These are phyloP conservation scores for Nectriaceae sp. DNA, from an alignment of 2,329 filamentous ascomycete genomes.

Conservation along the genomic window DNA sequence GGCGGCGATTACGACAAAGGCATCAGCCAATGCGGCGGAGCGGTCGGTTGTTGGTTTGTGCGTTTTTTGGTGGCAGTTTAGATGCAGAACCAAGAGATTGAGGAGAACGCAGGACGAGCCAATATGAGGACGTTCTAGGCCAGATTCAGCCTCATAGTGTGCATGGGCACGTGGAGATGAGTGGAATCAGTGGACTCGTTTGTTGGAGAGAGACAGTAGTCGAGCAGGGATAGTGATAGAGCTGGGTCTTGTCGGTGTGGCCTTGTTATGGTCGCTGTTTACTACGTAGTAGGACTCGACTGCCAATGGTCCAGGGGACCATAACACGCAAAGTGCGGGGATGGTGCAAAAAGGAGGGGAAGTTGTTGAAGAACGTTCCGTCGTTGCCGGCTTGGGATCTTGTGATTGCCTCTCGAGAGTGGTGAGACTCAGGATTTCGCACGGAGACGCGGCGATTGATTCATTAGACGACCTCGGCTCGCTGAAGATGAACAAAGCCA, in stretches of 20 bases:
- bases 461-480: no score
- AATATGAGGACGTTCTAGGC: conserved; percentile 28
- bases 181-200: conserved; percentile 15
- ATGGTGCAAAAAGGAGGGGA: not conserved
- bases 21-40: conserved; percentile 30
- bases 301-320: no score
- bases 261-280: not conserved
- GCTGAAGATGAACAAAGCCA: no score
- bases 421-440: no score
- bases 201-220: conserved; percentile 5
- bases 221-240: conserved; percentile 8
- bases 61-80: conserved; percentile 23
- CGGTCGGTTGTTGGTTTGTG: conserved; percentile 17
- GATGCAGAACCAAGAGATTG: conserved; percentile 6
- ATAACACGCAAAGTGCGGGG: not conserved
- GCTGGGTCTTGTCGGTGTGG: conserved; percentile 10
- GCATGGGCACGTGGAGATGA: conserved; percentile 29
- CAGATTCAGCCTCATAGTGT: conserved; percentile 31
- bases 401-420: no score
- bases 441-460: no score
- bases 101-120: conserved; percentile 11
- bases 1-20: conserved; percentile 27
- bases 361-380: not conserved
- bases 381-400: not conserved
- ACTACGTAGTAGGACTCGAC: no score